Evolutionary conservation across 768 basidiomycete genomes (phyloP).

Genomic region (Amanita polypyramis): DNA sequence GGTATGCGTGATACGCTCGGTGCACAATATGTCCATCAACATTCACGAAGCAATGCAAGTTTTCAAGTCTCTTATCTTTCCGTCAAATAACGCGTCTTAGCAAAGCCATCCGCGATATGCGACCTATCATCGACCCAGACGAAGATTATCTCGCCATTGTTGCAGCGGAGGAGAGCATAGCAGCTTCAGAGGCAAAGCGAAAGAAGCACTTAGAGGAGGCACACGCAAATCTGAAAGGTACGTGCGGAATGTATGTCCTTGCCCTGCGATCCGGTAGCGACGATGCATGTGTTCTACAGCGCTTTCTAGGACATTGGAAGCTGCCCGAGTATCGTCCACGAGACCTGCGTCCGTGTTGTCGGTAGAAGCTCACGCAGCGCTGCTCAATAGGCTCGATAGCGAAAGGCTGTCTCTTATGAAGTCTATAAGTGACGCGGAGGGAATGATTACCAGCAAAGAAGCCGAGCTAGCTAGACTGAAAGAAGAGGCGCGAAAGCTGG

Average conservation of each 20-base stretch:
- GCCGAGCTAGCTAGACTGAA: slow-evolving; percentile 60
- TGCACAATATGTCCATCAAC: slow-evolving; percentile 27
- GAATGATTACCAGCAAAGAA: slow-evolving; percentile 53
- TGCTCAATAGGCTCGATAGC: slow-evolving; percentile 55
- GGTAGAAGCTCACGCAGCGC: slow-evolving; percentile 45
- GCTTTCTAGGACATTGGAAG: slow-evolving; percentile 52
- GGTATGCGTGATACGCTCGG: neutral
- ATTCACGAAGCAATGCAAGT: slow-evolving; percentile 38
- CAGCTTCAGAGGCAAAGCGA: slow-evolving; percentile 39
- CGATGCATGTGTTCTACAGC: slow-evolving; percentile 28
- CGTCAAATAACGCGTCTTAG: slow-evolving; percentile 21
- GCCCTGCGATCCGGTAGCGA: neutral
- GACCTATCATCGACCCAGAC: slow-evolving; percentile 64
- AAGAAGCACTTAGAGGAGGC: slow-evolving; percentile 64
- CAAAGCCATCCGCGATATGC: slow-evolving; percentile 60
- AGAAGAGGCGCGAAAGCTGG: slow-evolving; percentile 48
- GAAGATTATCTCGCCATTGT: slow-evolving; percentile 73
- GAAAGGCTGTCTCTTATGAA: slow-evolving; percentile 59
- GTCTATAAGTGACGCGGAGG: slow-evolving; percentile 65
- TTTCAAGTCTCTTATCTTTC: neutral
- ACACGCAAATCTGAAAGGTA: slow-evolving; percentile 56
- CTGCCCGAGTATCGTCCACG: slow-evolving; percentile 59
- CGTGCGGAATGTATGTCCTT: slow-evolving; percentile 4
- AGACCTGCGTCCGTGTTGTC: slow-evolving; percentile 65
- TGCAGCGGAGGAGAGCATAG: slow-evolving; percentile 62